These are phyloP conservation scores for Boletus vinaceobasis DNA, from an alignment of 768 basidiomycete genomes.

Conservation along the genomic window DNA sequence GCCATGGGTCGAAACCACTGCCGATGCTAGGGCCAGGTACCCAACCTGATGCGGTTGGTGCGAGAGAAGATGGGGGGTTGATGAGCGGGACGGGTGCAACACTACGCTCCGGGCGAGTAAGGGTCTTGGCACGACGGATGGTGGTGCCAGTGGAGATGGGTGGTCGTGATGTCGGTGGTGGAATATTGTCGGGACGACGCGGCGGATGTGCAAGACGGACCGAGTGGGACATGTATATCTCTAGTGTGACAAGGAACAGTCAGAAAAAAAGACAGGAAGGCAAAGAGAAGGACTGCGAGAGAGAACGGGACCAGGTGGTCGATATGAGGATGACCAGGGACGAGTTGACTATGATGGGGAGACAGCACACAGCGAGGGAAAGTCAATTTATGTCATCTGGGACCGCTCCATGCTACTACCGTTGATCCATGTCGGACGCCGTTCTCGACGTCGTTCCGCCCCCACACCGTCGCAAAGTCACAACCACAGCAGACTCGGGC, in stretches of 20 bases:
- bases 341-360: neutral
- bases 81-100: slow-evolving; percentile 94
- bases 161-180: slow-evolving; percentile 39
- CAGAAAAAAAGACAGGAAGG: neutral
- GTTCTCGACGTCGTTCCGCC: neutral
- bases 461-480: neutral
- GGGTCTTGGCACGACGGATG: slow-evolving; percentile 87
- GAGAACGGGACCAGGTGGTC: neutral
- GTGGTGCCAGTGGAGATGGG: slow-evolving; percentile 52
- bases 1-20: slow-evolving; percentile 61
- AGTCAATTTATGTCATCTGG: neutral
- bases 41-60: slow-evolving; percentile 37
- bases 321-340: neutral
- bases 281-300: neutral
- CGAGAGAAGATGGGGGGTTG: slow-evolving; percentile 61
- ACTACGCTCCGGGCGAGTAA: slow-evolving; percentile 92
- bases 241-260: neutral
- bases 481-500: neutral
- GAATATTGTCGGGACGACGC: slow-evolving; percentile 45
- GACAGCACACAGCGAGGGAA: neutral
- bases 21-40: slow-evolving; percentile 30
- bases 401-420: neutral
- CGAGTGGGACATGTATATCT: slow-evolving; percentile 20
- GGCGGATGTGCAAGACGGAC: slow-evolving; percentile 16
- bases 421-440: slow-evolving; percentile 12